Conservation (phyloP, 2,329 filamentous ascomycete species). For the Colletotrichum godetiae region DNA sequence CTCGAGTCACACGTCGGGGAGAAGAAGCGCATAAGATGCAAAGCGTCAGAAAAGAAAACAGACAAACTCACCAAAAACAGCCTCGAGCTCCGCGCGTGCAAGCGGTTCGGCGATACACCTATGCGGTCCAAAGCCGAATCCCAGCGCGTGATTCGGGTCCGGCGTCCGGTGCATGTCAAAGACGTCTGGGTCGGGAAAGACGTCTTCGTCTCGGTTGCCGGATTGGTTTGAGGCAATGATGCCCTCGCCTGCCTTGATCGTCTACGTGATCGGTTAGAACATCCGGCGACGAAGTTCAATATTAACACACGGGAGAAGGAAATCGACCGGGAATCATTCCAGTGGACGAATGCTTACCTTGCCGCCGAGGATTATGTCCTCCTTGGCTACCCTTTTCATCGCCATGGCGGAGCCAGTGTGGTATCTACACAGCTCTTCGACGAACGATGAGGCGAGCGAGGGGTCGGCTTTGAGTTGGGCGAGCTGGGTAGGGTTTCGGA, state of each 20-base stretch:
- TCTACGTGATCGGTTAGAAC: constrained; percentile 32
- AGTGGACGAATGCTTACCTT: constrained; percentile 41
- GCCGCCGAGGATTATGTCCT: constrained; percentile 56
- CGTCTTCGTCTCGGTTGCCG: constrained; percentile 58
- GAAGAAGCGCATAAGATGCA: not conserved
- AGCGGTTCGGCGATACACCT: constrained; percentile 58
- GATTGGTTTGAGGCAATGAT: constrained; percentile 60
- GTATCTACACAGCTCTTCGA: constrained; percentile 60
- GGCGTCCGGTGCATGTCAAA: constrained; percentile 57
- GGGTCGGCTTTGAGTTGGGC: constrained; percentile 53
- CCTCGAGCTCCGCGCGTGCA: constrained; percentile 54
- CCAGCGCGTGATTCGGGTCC: constrained; percentile 49
- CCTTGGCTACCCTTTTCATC: constrained; percentile 59
- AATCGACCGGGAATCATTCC: too few relatives aligned
- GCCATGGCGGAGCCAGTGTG: constrained; percentile 60
- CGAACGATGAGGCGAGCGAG: constrained; percentile 50
- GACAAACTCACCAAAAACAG: constrained; percentile 52
- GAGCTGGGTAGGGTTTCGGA: constrained; percentile 56
- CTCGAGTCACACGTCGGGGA: not conserved
- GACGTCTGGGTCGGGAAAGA: constrained; percentile 52
- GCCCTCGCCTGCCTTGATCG: constrained; percentile 55
- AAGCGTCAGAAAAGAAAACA: constrained; percentile 4
- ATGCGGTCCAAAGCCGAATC: constrained; percentile 59
- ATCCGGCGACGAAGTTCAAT: too few relatives aligned
- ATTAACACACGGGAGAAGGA: too few relatives aligned